These are phyloP conservation scores for Clarireedia monteithiana DNA, from an alignment of 2,329 filamentous ascomycete species.

Conservation along the genomic window DNA sequence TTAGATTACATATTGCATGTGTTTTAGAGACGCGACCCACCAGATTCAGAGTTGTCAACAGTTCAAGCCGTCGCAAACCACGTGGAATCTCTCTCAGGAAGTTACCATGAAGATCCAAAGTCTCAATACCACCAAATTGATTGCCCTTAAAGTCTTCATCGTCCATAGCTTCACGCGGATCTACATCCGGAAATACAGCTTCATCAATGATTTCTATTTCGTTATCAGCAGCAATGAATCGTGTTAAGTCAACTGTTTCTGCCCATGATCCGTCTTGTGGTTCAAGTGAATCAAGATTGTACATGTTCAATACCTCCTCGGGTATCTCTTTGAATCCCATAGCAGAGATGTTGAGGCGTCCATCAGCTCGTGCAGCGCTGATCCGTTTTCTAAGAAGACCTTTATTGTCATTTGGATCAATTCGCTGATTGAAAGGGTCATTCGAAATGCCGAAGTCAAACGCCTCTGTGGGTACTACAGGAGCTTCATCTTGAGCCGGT, in stretches of 20 bases:
- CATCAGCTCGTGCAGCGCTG: slow-evolving; percentile 64
- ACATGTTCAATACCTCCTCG: slow-evolving; percentile 80
- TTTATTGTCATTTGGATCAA: slow-evolving; percentile 48
- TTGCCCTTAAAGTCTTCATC: slow-evolving; percentile 60
- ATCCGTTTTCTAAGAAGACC: slow-evolving; percentile 69
- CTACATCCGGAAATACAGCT: slow-evolving; percentile 67
- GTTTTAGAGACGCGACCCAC: slow-evolving; percentile 38
- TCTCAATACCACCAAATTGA: slow-evolving; percentile 76
- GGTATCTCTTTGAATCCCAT: slow-evolving; percentile 76
- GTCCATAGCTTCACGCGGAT: slow-evolving; percentile 45
- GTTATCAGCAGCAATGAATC: slow-evolving; percentile 84
- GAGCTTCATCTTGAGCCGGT: slow-evolving; percentile 25
- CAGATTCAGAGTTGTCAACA: slow-evolving; percentile 76
- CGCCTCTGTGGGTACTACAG: slow-evolving; percentile 40
- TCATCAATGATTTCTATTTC: slow-evolving; percentile 70
- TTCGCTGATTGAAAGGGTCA: slow-evolving; percentile 65
- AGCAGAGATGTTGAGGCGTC: slow-evolving; percentile 80
- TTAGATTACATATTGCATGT: slow-evolving; percentile 1
- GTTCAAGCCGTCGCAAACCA: slow-evolving; percentile 64
- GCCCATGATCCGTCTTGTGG: slow-evolving; percentile 68
- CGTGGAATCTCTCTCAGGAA: slow-evolving; percentile 62
- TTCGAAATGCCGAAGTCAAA: slow-evolving; percentile 53
- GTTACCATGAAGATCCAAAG: slow-evolving; percentile 82
- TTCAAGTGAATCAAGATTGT: slow-evolving; percentile 64
- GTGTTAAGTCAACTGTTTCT: slow-evolving; percentile 79